A percentile compares a stretch with the other conserved stretches of the same genome.
These are phyloP conservation scores for Phyllachora maydis DNA, from an alignment of 2,329 filamentous ascomycete species.

Conservation along the genomic window DNA sequence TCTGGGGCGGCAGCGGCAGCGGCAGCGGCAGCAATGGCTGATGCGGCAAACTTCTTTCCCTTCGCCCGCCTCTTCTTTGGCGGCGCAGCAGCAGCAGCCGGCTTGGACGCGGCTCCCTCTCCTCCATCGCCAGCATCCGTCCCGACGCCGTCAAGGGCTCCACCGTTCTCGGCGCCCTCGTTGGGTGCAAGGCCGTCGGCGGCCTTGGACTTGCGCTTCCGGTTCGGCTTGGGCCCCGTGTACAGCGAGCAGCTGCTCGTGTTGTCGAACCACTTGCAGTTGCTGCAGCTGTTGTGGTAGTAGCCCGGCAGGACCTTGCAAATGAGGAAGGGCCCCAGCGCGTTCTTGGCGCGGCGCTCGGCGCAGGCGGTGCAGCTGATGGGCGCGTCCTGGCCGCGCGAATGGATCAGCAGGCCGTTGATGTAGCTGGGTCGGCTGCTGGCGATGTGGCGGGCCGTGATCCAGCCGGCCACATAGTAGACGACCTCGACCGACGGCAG, in stretches of 20 bases:
- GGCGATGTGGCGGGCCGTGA: constrained; percentile 9
- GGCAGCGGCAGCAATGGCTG: too few relatives aligned
- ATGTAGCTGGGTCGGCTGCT: constrained; percentile 9
- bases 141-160: too few relatives aligned
- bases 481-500: constrained; percentile 7
- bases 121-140: too few relatives aligned
- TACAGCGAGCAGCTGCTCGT: constrained; percentile 8
- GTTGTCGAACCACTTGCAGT: constrained; percentile 11
- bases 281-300: constrained; percentile 9
- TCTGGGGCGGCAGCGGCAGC: too few relatives aligned
- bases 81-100: too few relatives aligned
- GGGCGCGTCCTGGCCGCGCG: constrained; percentile 7
- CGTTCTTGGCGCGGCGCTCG: constrained; percentile 7
- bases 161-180: too few relatives aligned
- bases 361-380: constrained; percentile 6
- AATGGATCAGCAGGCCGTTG: constrained; percentile 10
- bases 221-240: constrained; percentile 8
- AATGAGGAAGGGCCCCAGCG: constrained; percentile 8
- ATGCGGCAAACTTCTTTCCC: too few relatives aligned
- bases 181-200: background rate
- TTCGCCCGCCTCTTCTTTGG: too few relatives aligned
- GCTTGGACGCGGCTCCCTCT: too few relatives aligned
- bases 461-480: constrained; percentile 10
- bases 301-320: constrained; percentile 7
- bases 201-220: constrained; percentile 9